Evolutionary conservation across 306 rosid genomes (phyloP), one percentile per base, ranked within the genome.

Genomic region (Argentina anserina): DNA sequence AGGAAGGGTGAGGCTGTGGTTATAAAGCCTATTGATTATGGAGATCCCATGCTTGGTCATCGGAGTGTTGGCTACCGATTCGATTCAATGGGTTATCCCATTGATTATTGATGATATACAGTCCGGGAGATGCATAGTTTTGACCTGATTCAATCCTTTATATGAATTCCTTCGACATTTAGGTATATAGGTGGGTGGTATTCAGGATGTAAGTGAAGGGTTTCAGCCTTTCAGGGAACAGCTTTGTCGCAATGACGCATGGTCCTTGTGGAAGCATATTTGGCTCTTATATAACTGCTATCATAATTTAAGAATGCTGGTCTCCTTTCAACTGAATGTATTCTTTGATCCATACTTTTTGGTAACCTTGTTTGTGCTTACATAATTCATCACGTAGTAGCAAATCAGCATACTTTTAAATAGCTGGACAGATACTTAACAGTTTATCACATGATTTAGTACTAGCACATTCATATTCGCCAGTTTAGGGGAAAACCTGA

Each of bases 1-100:
- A 75, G 72, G 65, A 85, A 69, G 78, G 70, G 74, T 43, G 87
- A 79, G 26, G 53, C 83, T 14, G 84, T 69, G 65, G 83, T 84
- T 50, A 81, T 88, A 76, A 88, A 87, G 80, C 92, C 92, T 31
- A 84, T 88, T 74, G 63, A 90, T 59, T 88, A 92, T 66, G 92
- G 85, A 26, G 80, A 81, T 34, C 81, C 92, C 70, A 25, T 78
- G 79, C 86, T 72, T 61, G 84, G 84, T 61, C 85, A 82, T 75
- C 82, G 75, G 81, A 84, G 82, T 74, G 56, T 92, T 67, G 78
- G 85, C 49, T 75, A 90, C 46, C 70, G 86, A 68, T 69, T 72
- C 76, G 78, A 62, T 78, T 78, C 43, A 31, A 66, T 67, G 81
- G 88, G 90, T 65, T 84, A 89, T 75, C 45, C 71, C 78, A 63